Conservation (phyloP, 345 rosid genomes). For the Anastatica hierochuntica region DNA sequence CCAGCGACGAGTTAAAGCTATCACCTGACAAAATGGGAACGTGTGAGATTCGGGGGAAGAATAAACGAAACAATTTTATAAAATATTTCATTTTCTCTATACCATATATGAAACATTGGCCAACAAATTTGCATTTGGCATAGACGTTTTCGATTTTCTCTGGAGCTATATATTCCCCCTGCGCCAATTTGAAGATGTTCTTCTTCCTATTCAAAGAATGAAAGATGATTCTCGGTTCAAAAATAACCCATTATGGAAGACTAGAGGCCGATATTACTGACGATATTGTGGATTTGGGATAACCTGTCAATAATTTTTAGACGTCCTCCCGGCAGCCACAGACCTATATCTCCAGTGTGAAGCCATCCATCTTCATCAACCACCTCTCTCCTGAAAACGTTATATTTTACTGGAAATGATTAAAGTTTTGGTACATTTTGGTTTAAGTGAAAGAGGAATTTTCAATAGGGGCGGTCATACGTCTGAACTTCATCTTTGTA, state of each 20-base stretch:
- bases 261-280: neutral
- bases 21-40: slow-evolving; percentile 86
- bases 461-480: slow-evolving; percentile 36
- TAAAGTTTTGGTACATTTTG: neutral
- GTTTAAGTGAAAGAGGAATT: neutral
- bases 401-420: slow-evolving; percentile 2
- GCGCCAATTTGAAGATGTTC: slow-evolving; percentile 96
- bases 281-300: neutral
- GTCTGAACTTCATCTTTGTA: slow-evolving; percentile 89
- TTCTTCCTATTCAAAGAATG: slow-evolving; percentile 65
- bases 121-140: slow-evolving; percentile 74
- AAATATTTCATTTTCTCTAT: slow-evolving; percentile 17
- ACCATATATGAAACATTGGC: slow-evolving; percentile 89
- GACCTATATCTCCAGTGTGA: slow-evolving; percentile 92
- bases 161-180: slow-evolving; percentile 98
- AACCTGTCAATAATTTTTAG: slow-evolving; percentile 93
- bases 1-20: slow-evolving; percentile 82
- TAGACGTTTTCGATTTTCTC: slow-evolving; percentile 96
- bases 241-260: neutral
- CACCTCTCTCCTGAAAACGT: slow-evolving; percentile 65
- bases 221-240: neutral
- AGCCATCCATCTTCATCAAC: slow-evolving; percentile 93
- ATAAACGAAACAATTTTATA: neutral
- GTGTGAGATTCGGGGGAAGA: too few species aligned
- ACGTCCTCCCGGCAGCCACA: slow-evolving; percentile 89